These are phyloP conservation scores for Metschnikowia baotianmanensis DNA, from an alignment of 805 yeast genomes.

Conservation along the genomic window DNA sequence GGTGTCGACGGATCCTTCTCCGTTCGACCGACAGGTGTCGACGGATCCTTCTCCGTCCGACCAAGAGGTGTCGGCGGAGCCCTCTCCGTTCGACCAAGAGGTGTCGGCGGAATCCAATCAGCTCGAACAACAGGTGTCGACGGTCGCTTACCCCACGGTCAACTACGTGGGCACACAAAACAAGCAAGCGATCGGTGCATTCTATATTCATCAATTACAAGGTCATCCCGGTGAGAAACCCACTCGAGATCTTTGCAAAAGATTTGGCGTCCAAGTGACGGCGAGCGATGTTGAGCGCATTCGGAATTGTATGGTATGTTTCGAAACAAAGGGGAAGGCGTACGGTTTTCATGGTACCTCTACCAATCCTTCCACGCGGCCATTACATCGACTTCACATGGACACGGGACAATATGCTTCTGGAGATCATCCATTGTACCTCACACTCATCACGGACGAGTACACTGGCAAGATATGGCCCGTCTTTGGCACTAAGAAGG, in stretches of 20 bases:
- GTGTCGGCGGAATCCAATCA: no score
- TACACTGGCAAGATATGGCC: neutral
- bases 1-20: no score
- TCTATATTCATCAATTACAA: neutral
- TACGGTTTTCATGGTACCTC: neutral
- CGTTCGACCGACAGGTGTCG: no score
- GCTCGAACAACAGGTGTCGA: no score
- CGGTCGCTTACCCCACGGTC: no score
- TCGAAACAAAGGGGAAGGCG: neutral
- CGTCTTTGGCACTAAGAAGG: neutral
- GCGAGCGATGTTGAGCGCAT: neutral
- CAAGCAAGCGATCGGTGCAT: neutral
- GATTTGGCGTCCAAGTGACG: neutral
- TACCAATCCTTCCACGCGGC: neutral
- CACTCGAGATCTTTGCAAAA: neutral
- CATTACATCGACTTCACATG: neutral
- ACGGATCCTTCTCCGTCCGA: no score
- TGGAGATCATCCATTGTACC: neutral
- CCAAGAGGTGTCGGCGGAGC: no score
- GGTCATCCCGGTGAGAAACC: neutral
- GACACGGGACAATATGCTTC: neutral
- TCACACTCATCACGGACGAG: constrained; percentile 4
- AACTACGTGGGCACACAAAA: constrained; percentile 1
- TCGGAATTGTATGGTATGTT: neutral
- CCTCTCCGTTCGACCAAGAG: no score